Evolutionary conservation across 148 eudicot species (phyloP), one percentile per base, ranked within the genome.

Genomic region (Dianthus caryophyllus): DNA sequence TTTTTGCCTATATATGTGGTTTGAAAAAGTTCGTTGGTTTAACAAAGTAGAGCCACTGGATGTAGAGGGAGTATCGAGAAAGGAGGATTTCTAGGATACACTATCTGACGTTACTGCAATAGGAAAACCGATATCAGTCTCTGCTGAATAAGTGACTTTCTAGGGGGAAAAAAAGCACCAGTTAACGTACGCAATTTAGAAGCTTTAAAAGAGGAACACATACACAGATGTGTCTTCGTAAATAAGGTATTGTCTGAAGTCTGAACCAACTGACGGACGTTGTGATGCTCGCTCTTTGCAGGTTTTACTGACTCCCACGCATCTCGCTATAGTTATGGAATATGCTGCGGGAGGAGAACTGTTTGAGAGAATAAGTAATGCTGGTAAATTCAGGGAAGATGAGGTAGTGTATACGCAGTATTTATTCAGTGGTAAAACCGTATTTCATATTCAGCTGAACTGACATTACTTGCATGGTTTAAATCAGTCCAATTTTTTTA

Each of bases 261-360:
- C n/a, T 7, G 22, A 27, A 18, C 17, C 53, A 30, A 64, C 59
- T 30, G 12, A 65, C 26, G n/a, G n/a, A n/a, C n/a, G n/a, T n/a
- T 56, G 9, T 9, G 61, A 43, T 43, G 39, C 29, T 55, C 52
- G 62, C 27, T 66, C 20, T 24, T n/a, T 53, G 12, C 72, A 91
- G 97, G 97, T 91, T 46, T 73, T 86, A 29, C 71, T 91, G 58
- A 91, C 97, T 50, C 96, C 96, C 14, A 91, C 97, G 18, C 97
- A 91, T 82, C 82, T 91, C 78, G 97, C 96, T 9, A 91, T 91
- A 70, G 97, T 91, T 9, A 91, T 91, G 97, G 97, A 91, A 78
- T 91, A 84, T 61, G 96, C 97, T 60, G 78, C 97, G 52, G 97
- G 97, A 18, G 97, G 97, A 68, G 97, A 91, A 77, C 90, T 91